phyloP scores from a whole-genome alignment of 1,139 yeast genomes.

The Suhomyces chickasaworum region DNA sequence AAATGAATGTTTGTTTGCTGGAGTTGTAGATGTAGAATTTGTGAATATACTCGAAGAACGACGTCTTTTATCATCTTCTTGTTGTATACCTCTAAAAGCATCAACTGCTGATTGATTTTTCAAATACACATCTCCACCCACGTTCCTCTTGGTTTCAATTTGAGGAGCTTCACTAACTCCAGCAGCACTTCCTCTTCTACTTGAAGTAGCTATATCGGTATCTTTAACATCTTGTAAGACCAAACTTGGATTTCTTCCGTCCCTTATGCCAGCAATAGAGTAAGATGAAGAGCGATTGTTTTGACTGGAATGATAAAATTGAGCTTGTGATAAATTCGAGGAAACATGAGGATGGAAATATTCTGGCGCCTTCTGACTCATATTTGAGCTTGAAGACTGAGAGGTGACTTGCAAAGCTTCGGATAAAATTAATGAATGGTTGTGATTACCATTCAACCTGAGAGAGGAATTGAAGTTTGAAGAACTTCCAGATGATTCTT shows the following conservation, averaged over 20 bases:
- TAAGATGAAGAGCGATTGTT: slow-evolving; percentile 23
- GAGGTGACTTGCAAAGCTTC: slow-evolving; percentile 25
- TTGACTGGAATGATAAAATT: slow-evolving; percentile 1
- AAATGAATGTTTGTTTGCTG: slow-evolving; percentile 21
- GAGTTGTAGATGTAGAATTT: slow-evolving; percentile 12
- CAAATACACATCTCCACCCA: slow-evolving; percentile 57
- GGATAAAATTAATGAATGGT: slow-evolving; percentile 40
- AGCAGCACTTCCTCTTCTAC: slow-evolving; percentile 40
- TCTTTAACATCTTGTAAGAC: slow-evolving; percentile 42
- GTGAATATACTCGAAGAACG: slow-evolving; percentile 41
- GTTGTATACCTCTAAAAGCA: slow-evolving; percentile 51
- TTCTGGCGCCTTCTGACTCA: slow-evolving; percentile 4
- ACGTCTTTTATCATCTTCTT: slow-evolving; percentile 48
- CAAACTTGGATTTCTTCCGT: slow-evolving; percentile 28
- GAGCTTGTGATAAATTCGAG: slow-evolving; percentile 10
- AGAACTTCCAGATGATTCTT: slow-evolving; percentile 31
- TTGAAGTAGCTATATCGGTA: slow-evolving; percentile 27
- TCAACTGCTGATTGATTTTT: slow-evolving; percentile 52
- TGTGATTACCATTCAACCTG: slow-evolving; percentile 19
- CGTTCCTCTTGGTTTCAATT: slow-evolving; percentile 53
- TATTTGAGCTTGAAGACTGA: not conserved
- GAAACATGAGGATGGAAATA: slow-evolving; percentile 12
- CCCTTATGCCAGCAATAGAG: slow-evolving; percentile 39
- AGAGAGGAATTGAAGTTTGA: slow-evolving; percentile 16
- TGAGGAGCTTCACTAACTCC: slow-evolving; percentile 47